Evolutionary conservation across 2,329 filamentous ascomycete genomes (phyloP).

Genomic region (Cryphonectria carpinicola): DNA sequence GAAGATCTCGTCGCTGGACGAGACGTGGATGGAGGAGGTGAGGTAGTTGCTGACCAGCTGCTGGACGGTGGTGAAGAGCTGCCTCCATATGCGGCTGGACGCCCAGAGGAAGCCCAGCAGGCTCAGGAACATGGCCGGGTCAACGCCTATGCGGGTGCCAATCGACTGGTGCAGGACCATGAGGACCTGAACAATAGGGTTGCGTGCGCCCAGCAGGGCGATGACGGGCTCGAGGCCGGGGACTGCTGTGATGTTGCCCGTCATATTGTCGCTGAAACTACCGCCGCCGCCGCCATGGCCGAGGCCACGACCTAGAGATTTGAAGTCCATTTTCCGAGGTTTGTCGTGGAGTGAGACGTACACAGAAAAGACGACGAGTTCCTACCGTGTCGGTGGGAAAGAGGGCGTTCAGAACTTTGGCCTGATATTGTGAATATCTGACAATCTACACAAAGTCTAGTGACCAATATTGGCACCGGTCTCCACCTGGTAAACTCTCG

Average conservation of each 20-base stretch:
- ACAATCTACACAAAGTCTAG: not conserved
- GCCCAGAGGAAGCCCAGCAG: conserved; percentile 53
- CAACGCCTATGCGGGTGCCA: conserved; percentile 50
- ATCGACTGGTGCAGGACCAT: conserved; percentile 51
- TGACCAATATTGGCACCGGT: not conserved
- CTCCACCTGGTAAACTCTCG: not conserved
- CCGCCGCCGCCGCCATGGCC: conserved; percentile 31
- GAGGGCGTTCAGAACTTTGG: not conserved
- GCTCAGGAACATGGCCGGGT: conserved; percentile 53
- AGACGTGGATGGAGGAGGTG: conserved; percentile 57
- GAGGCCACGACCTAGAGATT: conserved; percentile 26
- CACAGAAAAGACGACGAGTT: not conserved
- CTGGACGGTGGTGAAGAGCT: conserved; percentile 38
- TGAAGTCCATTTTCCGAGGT: conserved; percentile 34
- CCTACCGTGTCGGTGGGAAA: not conserved
- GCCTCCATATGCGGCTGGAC: conserved; percentile 43
- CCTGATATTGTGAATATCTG: not conserved
- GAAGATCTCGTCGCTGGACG: conserved; percentile 62
- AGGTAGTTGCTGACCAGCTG: conserved; percentile 49
- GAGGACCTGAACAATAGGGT: conserved; percentile 46
- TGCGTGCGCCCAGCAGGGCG: conserved; percentile 47
- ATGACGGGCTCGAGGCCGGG: conserved; percentile 48
- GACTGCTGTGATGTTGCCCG: conserved; percentile 24
- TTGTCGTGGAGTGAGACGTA: not conserved
- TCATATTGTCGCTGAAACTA: conserved; percentile 31